phyloP scores from a whole-genome alignment of 352 stramenopile genomes.

The Pythium biforme region DNA sequence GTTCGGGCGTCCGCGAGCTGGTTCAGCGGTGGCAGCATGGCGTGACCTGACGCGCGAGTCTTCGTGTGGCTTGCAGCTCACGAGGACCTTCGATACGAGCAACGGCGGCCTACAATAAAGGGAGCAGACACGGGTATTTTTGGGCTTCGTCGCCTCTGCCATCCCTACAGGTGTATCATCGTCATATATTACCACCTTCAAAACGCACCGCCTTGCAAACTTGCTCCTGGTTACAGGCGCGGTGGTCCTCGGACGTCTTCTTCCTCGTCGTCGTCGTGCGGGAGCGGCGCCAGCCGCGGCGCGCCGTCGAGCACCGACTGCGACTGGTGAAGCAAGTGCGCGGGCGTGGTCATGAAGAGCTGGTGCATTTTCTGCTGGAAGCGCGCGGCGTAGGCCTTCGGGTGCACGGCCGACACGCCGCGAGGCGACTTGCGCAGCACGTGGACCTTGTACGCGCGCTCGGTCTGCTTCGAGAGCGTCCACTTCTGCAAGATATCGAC shows the following conservation, averaged over 20 bases:
- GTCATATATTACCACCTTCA: slow-evolving; percentile 1
- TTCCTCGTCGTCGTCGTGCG: slow-evolving; percentile 12
- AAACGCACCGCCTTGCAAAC: neutral
- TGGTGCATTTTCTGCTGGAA: slow-evolving; percentile 88
- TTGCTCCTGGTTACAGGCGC: neutral
- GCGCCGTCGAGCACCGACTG: slow-evolving; percentile 30
- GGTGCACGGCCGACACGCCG: slow-evolving; percentile 73
- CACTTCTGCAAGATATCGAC: slow-evolving; percentile 90
- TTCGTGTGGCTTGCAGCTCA: too few species aligned
- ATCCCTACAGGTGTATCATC: neutral
- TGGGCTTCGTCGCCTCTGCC: too few species aligned
- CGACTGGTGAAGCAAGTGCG: slow-evolving; percentile 18
- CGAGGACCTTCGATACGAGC: too few species aligned
- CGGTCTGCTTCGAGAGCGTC: slow-evolving; percentile 74
- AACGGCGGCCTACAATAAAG: neutral
- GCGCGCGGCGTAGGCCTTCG: slow-evolving; percentile 65
- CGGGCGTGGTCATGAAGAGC: slow-evolving; percentile 61
- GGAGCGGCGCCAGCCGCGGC: neutral
- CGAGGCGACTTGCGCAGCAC: slow-evolving; percentile 68
- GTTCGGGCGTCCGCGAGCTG: neutral
- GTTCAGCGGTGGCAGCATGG: slow-evolving; percentile 9
- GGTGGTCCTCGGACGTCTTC: slow-evolving; percentile 6
- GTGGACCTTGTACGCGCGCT: slow-evolving; percentile 84
- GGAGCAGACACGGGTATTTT: slow-evolving; percentile 1
- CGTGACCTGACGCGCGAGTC: too few species aligned